Evolutionary conservation across 306 rosid genomes (phyloP).

Genomic region (Cicer cuneatum): DNA sequence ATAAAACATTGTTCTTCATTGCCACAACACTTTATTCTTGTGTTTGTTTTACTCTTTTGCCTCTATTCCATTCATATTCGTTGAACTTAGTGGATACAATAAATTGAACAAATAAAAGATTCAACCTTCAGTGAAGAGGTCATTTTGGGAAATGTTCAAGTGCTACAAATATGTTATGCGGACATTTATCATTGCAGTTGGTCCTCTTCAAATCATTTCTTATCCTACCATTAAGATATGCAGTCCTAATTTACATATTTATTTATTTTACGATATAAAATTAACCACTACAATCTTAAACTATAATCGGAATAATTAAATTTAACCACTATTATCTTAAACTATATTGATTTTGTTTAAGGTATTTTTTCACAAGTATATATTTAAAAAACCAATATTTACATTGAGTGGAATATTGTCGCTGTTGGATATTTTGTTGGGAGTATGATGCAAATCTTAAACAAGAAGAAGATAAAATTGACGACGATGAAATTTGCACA

Average conservation of each 20-base stretch:
- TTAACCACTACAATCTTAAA: not conserved
- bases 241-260: not conserved
- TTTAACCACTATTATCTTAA: too few relatives aligned
- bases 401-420: too few relatives aligned
- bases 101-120: constrained; percentile 56
- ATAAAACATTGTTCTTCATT: constrained; percentile 70
- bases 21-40: constrained; percentile 77
- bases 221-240: constrained; percentile 72
- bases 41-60: constrained; percentile 63
- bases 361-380: too few relatives aligned
- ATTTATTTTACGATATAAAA: not conserved
- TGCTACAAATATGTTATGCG: constrained; percentile 72
- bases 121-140: constrained; percentile 65
- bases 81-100: constrained; percentile 47
- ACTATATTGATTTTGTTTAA: too few relatives aligned
- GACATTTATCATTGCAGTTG: constrained; percentile 56
- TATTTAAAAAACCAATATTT: too few relatives aligned
- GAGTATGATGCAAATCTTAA: too few relatives aligned
- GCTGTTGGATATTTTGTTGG: too few relatives aligned
- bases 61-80: constrained; percentile 65
- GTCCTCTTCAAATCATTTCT: constrained; percentile 77
- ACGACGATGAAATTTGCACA: too few relatives aligned
- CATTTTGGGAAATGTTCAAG: constrained; percentile 57
- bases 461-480: too few relatives aligned
- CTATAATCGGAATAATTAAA: not conserved